These are phyloP conservation scores for Xylariaceae sp. DNA, from an alignment of 2,329 filamentous ascomycete species.

Conservation along the genomic window DNA sequence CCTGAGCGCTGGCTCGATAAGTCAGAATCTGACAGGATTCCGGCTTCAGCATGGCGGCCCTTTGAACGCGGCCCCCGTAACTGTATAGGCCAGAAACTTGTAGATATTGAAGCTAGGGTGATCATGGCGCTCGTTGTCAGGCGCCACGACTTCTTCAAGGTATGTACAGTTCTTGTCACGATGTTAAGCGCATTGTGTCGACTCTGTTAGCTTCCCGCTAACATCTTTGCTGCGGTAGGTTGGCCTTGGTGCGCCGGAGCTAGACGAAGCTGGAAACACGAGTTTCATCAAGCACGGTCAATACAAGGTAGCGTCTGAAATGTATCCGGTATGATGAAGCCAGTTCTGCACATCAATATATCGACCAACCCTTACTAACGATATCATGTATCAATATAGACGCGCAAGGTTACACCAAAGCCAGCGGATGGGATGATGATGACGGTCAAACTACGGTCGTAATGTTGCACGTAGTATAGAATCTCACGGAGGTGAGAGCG, in stretches of 20 bases:
- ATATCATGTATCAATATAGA: background rate
- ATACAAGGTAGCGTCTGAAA: background rate
- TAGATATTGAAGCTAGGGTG: conserved; percentile 4
- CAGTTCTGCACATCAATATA: background rate
- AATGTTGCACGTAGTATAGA: too few species aligned
- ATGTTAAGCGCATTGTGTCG: background rate
- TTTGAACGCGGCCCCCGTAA: conserved; percentile 7
- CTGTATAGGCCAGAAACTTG: conserved; percentile 6
- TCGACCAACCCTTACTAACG: background rate
- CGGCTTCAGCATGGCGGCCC: conserved; percentile 3
- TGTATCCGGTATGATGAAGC: background rate
- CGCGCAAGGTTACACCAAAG: background rate
- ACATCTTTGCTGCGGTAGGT: background rate
- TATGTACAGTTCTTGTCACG: background rate
- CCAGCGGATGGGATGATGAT: background rate
- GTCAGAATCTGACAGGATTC: background rate
- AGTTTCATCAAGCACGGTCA: background rate
- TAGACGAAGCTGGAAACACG: background rate
- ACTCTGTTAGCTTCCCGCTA: background rate
- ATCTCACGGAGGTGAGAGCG: too few species aligned
- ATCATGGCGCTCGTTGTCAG: conserved; percentile 1
- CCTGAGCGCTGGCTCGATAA: conserved; percentile 7
- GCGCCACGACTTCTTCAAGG: conserved; percentile 6
- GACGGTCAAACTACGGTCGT: background rate
- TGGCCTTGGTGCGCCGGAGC: background rate